Conservation (phyloP, 139 green algal genomes). For the Closterium sp. region DNA sequence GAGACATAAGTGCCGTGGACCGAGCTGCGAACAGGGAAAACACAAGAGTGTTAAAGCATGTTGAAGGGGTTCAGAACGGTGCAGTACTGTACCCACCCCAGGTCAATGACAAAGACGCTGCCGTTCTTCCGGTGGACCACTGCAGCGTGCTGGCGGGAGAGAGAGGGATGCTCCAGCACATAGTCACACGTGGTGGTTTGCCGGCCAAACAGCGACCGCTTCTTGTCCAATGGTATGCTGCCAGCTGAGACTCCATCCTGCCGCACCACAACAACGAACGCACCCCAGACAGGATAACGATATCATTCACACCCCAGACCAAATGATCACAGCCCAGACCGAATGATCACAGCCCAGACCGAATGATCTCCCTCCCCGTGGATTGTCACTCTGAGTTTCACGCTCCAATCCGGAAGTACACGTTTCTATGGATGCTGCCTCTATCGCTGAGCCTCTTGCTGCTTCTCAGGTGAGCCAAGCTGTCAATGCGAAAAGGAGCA, state of each 20-base stretch:
- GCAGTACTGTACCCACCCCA: neutral
- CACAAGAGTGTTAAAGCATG: neutral
- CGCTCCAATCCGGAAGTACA: too few relatives aligned
- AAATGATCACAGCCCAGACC: neutral
- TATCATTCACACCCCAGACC: neutral
- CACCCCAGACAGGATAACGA: neutral
- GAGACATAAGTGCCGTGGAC: conserved; percentile 50
- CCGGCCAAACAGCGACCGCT: conserved; percentile 33
- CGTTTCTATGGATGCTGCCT: too few relatives aligned
- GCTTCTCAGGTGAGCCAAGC: neutral
- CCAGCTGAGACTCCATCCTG: conserved; percentile 36
- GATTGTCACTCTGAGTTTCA: too few relatives aligned
- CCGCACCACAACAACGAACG: neutral
- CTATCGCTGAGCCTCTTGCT: neutral
- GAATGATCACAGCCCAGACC: neutral
- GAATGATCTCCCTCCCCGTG: too few relatives aligned
- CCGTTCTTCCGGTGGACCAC: conserved; percentile 50
- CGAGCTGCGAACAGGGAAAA: conserved; percentile 7
- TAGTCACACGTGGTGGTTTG: conserved; percentile 39
- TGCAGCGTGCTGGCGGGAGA: conserved; percentile 46
- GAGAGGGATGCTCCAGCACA: conserved; percentile 46
- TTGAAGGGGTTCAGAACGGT: neutral
- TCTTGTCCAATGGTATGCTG: conserved; percentile 29
- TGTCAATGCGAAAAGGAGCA: neutral
- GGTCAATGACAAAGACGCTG: conserved; percentile 48